Conservation (phyloP, 805 yeast species). For the Nematodospora valgi region DNA sequence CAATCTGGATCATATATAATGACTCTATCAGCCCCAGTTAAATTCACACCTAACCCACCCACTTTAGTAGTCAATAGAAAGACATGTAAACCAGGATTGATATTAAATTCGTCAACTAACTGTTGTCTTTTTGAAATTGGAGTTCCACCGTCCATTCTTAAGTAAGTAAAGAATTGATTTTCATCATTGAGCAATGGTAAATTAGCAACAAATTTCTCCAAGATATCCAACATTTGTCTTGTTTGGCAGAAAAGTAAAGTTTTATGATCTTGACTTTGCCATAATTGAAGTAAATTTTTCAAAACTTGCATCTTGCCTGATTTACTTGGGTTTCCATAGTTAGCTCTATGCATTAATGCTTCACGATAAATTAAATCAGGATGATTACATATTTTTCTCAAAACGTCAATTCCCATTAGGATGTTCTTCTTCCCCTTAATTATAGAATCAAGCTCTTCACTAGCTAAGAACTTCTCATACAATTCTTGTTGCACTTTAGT, state of each 20-base stretch:
- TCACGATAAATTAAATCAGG: constrained; percentile 73
- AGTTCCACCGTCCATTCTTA: constrained; percentile 95
- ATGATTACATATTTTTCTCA: constrained; percentile 93
- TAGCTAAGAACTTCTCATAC: constrained; percentile 69
- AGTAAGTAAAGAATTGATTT: constrained; percentile 38
- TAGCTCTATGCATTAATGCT: constrained; percentile 24
- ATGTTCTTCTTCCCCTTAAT: constrained; percentile 75
- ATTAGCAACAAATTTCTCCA: constrained; percentile 60
- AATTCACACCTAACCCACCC: constrained; percentile 91
- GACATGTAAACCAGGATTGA: constrained; percentile 51
- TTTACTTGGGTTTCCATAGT: constrained; percentile 54
- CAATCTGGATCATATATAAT: constrained; percentile 96
- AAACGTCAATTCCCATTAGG: constrained; percentile 82
- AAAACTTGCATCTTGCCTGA: constrained; percentile 94
- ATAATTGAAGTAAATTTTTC: constrained; percentile 64
- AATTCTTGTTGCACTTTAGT: constrained; percentile 72
- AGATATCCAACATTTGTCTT: constrained; percentile 85
- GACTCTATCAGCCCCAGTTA: constrained; percentile 93
- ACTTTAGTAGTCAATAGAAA: constrained; percentile 90
- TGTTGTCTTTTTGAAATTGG: constrained; percentile 72
- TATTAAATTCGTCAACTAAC: constrained; percentile 79
- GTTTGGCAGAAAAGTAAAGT: constrained; percentile 89
- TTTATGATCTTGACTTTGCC: constrained; percentile 77
- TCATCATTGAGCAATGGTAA: constrained; percentile 18
- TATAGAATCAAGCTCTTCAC: constrained; percentile 72